Base-by-base conservation (phyloP, 140 eudicot species). In the Cichorium intybus region DNA sequence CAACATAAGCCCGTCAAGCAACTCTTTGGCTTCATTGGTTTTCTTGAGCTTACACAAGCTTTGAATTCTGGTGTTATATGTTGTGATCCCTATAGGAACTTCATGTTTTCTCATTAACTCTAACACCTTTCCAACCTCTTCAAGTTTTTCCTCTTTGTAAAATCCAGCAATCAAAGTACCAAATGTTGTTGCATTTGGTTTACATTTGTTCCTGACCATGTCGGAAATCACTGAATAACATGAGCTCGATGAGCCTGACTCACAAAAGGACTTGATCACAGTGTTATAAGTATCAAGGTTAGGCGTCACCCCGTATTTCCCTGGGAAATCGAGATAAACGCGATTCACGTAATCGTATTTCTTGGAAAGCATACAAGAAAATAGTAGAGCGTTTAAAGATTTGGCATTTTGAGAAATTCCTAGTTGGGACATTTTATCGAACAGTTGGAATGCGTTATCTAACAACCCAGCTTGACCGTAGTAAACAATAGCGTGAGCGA, bases 1-100 rank as follows among this genome's bases (percentile, higher is more conserved):
- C 1, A 79, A 70, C 31, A 78, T 15, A 63, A 87, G 67, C 62
- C 80, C 86, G 56, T 85, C 85, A 43, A 91, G 63, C 73, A 87
- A 60, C 24, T 87, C 97, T 60, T 81, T 91, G 0, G 91, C 96
- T 77, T 91, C 96, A 0, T 14, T 16, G 0, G 85, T 74, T 46
- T 74, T 91, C 71, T 51, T 76, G 1, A 91, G 86, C 82, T 86
- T 86, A 71, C 97, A 90, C 75, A 90, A 60, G 77, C 97, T 76
- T 68, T 82, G 80, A 27, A 91, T 85, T 76, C 88, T 76, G 9
- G 64, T 68, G 75, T 91, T 91, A 55, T 82, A 82, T 1, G 68
- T 84, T 50, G 77, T 53, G 28, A 86, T 76, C 72, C 89, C 89
- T 2, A 74, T 67, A 7, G 15, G 41, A 60, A 83, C 70, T 10